Evolutionary conservation across 208 protist genomes (phyloP), one percentile per base, ranked within the genome.

Genomic region (Acanthamoeba castellanii): DNA sequence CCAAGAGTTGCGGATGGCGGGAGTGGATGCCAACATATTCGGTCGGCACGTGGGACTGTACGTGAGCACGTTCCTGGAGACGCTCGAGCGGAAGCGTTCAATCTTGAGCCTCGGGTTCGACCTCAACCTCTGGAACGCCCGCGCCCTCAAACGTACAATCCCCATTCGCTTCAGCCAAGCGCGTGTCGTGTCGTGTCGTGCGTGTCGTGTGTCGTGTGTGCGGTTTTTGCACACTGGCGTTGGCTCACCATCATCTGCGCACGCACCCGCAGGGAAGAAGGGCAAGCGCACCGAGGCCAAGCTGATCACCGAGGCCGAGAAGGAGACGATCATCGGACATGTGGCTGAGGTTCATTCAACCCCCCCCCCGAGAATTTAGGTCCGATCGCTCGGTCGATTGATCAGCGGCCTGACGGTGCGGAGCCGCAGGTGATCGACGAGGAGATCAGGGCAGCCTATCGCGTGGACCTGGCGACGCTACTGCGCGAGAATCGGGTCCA

Each of bases 91-190:
- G 1, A 74, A 74, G 66, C 66, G 66, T 6, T 74, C 55, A 1
- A 74, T 85, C 47, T 14, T 94, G 32, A 64, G 70, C 32, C 34
- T 59, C 11, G 92, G 92, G 1, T 94, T 94, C 45, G 47, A 94
- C 87, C 76, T 94, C 34, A 64, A 88, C 30, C 34, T 76, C 42
- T 94, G 64, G 64, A 94, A 94, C 45, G 66, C 82, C 30, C 82
- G 66, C 66, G 66, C 66, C 13, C 66, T 74, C 8, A 74, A 74
- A 22, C 25, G 66, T 74, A 74, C 52, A 2, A 2, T 20, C 22
- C 1, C 66, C 22, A 1, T 27, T 13, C 66, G 22, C 66, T 20
- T 20, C 11, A 34, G 32, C 61, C 52, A 57, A 57, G 52, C 50
- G 50, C 16, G 50, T 55, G 50, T 8, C 13, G 9, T 11, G 9